phyloP scores from a whole-genome alignment of 2,329 filamentous ascomycete species.

The Aspergillus tubingensis region DNA sequence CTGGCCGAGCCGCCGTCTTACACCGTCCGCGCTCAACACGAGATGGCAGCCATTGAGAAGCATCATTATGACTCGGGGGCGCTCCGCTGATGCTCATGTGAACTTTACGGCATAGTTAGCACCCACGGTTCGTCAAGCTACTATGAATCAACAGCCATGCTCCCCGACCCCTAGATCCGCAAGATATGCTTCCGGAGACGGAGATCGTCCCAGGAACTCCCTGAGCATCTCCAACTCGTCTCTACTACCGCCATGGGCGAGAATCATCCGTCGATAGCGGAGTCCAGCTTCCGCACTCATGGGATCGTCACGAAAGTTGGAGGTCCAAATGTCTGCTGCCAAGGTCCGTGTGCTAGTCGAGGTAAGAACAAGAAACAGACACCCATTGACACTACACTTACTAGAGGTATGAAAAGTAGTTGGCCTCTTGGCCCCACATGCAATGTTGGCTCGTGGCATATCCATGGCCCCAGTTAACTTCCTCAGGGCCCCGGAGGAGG shows the following conservation, averaged over 20 bases:
- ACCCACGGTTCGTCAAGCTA: no score
- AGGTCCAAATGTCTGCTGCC: conserved; percentile 3
- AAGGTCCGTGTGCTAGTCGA: not conserved
- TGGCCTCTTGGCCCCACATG: conserved; percentile 6
- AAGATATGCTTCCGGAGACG: not conserved
- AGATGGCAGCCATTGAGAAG: no score
- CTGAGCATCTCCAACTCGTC: not conserved
- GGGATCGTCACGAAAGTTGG: not conserved
- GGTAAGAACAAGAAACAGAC: not conserved
- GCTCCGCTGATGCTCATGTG: no score
- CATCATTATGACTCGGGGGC: no score
- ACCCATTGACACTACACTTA: not conserved
- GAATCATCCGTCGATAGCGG: not conserved
- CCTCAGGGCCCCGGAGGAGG: not conserved
- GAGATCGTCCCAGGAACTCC: not conserved
- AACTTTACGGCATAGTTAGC: no score
- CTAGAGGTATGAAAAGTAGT: conserved; percentile 10
- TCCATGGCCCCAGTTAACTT: not conserved
- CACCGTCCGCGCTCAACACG: no score
- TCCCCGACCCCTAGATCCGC: not conserved
- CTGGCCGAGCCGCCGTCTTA: not conserved
- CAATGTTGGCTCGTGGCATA: conserved; percentile 6
- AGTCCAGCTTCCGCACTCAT: not conserved
- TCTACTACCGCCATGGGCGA: not conserved
- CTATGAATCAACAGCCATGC: no score